Evolutionary conservation across 139 green algal species (phyloP), one percentile per base, ranked within the genome.

Genomic region (Chlamydomonas incerta): DNA sequence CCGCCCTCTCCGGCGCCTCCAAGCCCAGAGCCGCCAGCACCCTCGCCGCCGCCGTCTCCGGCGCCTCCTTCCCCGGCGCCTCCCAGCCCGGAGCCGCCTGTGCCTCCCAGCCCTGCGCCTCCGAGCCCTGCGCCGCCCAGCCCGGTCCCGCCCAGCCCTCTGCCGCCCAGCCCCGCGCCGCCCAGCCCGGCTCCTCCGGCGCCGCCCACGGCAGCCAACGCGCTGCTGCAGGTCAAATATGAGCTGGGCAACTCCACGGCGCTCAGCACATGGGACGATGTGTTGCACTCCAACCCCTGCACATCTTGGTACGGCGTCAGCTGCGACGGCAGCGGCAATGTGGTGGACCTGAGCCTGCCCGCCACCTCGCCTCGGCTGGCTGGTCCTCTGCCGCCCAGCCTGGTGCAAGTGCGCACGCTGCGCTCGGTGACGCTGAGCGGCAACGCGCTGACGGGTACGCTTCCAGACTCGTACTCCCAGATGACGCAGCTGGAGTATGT

Each of bases 261-360:
- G 28, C 83, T 88, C 23, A 31, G n/a, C 58, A 77, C 34, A 34
- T 88, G 83, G 83, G 17, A 8, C 50, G 68, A 29, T 33, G 41
- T 47, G 3, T 82, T 37, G 58, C 65, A 0, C 0, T 18, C 28
- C 15, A 29, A 58, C 4, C 75, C 58, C 73, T 70, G 0, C 2
- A 21, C 24, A 1, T 26, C 47, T 2, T 77, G 72, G 73, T 34
- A 62, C 28, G 58, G 72, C 33, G 60, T 88, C 0, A 57, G 29
- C 21, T 83, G 63, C 65, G 75, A 67, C 8, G 34, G 5, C 13
- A 29, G 31, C 17, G 28, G 47, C 33, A 24, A 55, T 5, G 71
- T 75, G 31, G 34, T 46, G 24, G 83, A 73, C 21, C 28, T 75
- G 9, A 34, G 34, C 23, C 26, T 82, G 31, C 5, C 31, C 47